Evolutionary conservation across 129 eudicot species (phyloP).

Genomic region (Kitagawia praeruptora): DNA sequence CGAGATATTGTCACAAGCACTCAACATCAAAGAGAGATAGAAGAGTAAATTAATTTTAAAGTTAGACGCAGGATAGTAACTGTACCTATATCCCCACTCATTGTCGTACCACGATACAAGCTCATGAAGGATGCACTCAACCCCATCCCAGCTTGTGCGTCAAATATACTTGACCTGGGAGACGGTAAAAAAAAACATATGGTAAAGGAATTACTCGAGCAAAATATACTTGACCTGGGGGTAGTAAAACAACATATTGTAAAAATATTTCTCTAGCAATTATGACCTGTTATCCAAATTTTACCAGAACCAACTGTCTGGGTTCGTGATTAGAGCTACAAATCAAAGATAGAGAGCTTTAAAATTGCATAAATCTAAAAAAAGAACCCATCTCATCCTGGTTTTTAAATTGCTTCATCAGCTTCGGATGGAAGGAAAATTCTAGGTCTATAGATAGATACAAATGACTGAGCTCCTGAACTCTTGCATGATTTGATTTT

Average conservation of each 20-base stretch:
- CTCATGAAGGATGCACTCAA: slow-evolving; percentile 75
- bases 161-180: slow-evolving; percentile 86
- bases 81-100: slow-evolving; percentile 98
- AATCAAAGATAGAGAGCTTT: not conserved
- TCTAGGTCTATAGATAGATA: not conserved
- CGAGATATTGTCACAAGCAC: not conserved
- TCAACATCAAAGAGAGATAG: not conserved
- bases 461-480: not conserved
- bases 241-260: not conserved
- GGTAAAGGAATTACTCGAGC: not conserved
- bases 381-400: not conserved
- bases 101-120: slow-evolving; percentile 89
- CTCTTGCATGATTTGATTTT: not conserved
- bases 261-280: not conserved
- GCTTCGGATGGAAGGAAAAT: not conserved
- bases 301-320: not conserved
- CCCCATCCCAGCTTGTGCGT: slow-evolving; percentile 92
- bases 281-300: not conserved
- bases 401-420: not conserved
- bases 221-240: slow-evolving; percentile 80
- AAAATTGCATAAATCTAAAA: not conserved
- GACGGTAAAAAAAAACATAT: not conserved
- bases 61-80: not conserved
- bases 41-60: not conserved
- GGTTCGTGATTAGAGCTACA: not conserved